A percentile compares a stretch with the other conserved stretches of the same genome.
These are phyloP conservation scores for Diaporthe sp. DNA, from an alignment of 2,329 filamentous ascomycete genomes.

Conservation along the genomic window DNA sequence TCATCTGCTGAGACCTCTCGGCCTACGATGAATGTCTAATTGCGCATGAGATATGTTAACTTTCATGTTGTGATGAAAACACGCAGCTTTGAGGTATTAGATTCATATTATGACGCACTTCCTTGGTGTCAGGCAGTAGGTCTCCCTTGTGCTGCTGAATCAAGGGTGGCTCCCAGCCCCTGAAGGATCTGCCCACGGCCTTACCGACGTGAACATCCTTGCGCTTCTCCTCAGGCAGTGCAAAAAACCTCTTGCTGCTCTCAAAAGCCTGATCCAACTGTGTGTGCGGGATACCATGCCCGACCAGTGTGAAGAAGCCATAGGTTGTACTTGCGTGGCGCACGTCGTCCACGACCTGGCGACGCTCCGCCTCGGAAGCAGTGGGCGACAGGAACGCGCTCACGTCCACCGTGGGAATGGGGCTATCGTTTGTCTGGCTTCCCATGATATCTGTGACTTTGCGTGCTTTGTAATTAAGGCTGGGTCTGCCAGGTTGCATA, in stretches of 20 bases:
- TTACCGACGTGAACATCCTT: slow-evolving; percentile 47
- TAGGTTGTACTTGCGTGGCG: slow-evolving; percentile 46
- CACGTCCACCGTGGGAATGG: slow-evolving; percentile 49
- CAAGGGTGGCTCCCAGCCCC: slow-evolving; percentile 48
- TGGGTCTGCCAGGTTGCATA: background rate
- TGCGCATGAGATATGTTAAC: background rate
- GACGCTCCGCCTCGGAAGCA: slow-evolving; percentile 42
- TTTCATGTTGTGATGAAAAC: background rate
- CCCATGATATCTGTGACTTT: slow-evolving; percentile 49
- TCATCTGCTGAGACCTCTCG: slow-evolving; percentile 46
- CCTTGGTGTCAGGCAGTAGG: slow-evolving; percentile 48
- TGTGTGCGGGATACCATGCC: slow-evolving; percentile 47
- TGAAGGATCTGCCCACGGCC: slow-evolving; percentile 46
- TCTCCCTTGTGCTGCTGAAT: slow-evolving; percentile 47
- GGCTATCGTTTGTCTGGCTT: slow-evolving; percentile 43
- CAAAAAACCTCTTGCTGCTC: slow-evolving; percentile 45
- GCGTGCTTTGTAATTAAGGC: background rate
- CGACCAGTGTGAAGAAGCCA: slow-evolving; percentile 51
- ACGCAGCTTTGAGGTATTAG: background rate
- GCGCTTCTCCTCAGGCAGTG: slow-evolving; percentile 45
- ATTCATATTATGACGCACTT: background rate
- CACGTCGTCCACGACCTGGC: slow-evolving; percentile 46
- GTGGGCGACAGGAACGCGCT: slow-evolving; percentile 44
- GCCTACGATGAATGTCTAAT: slow-evolving; percentile 45
- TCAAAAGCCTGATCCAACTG: slow-evolving; percentile 43